Percentiles rank a stretch among this genome's conserved stretches.
These are phyloP conservation scores for Euryodendron excelsum DNA, from an alignment of 148 eudicot genomes.

Conservation along the genomic window DNA sequence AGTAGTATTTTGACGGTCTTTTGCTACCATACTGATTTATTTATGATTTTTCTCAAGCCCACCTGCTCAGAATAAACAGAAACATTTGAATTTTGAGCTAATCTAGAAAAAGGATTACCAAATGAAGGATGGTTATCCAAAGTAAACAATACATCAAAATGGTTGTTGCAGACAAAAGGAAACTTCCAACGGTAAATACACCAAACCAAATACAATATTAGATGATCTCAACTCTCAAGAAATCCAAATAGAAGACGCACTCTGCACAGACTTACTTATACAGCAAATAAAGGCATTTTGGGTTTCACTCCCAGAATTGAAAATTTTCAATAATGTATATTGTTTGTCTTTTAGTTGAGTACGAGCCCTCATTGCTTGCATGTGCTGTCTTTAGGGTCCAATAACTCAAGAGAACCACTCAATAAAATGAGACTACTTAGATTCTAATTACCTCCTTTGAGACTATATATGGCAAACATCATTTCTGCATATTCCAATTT, in stretches of 20 bases:
- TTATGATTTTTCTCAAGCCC: not conserved
- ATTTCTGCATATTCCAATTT: not conserved
- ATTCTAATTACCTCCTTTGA: not conserved
- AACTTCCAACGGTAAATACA: not conserved
- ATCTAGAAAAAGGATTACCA: not conserved
- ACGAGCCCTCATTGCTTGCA: not conserved
- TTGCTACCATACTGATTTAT: conserved; percentile 37
- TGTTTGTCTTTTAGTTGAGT: not conserved
- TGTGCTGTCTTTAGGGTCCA: not conserved
- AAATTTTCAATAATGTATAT: not conserved
- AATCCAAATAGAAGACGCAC: not conserved
- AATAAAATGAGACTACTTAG: not conserved
- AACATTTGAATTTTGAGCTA: not conserved
- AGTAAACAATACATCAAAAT: not conserved
- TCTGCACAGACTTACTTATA: too few species aligned
- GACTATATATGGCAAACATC: not conserved
- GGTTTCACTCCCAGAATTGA: not conserved
- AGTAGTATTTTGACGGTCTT: conserved; percentile 47
- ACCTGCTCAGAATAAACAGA: not conserved
- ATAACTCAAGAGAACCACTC: not conserved
- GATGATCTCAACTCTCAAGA: not conserved
- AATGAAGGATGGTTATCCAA: not conserved
- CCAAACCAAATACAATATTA: not conserved
- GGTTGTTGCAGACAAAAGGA: not conserved
- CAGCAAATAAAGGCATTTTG: too few species aligned